phyloP scores from a whole-genome alignment of 2,329 filamentous ascomycete species.

The Colletotrichum musicola region DNA sequence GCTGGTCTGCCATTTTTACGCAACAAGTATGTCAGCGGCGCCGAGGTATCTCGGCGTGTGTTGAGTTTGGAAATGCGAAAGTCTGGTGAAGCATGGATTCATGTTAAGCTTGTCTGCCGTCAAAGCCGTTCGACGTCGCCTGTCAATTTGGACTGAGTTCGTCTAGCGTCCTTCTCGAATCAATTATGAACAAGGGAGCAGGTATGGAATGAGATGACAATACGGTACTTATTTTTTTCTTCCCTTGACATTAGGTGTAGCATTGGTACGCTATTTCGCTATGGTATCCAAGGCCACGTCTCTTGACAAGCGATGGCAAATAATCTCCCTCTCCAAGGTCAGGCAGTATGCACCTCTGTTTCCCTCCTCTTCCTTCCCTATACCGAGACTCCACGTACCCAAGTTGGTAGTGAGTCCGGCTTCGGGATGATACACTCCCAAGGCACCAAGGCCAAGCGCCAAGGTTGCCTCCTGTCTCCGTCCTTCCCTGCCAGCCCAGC shows the following conservation, averaged over 20 bases:
- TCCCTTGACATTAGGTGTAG: slow-evolving; percentile 36
- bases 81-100: neutral
- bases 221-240: neutral
- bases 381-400: slow-evolving; percentile 13
- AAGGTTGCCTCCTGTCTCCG: slow-evolving; percentile 29
- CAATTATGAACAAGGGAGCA: no score
- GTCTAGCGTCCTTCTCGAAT: no score
- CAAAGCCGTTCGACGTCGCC: neutral
- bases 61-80: neutral
- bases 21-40: no score
- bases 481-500: slow-evolving; percentile 5
- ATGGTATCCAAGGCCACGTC: slow-evolving; percentile 19
- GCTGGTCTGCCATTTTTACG: no score
- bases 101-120: neutral
- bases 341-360: neutral
- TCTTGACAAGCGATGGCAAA: slow-evolving; percentile 23
- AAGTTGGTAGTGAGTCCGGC: slow-evolving; percentile 20
- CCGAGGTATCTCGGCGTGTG: no score
- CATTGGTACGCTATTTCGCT: slow-evolving; percentile 24
- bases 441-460: neutral
- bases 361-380: neutral
- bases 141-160: neutral
- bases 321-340: slow-evolving; percentile 1
- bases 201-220: no score
- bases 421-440: slow-evolving; percentile 34